phyloP scores from a whole-genome alignment of 2,329 filamentous ascomycete genomes.

The Thielaviopsis populi region DNA sequence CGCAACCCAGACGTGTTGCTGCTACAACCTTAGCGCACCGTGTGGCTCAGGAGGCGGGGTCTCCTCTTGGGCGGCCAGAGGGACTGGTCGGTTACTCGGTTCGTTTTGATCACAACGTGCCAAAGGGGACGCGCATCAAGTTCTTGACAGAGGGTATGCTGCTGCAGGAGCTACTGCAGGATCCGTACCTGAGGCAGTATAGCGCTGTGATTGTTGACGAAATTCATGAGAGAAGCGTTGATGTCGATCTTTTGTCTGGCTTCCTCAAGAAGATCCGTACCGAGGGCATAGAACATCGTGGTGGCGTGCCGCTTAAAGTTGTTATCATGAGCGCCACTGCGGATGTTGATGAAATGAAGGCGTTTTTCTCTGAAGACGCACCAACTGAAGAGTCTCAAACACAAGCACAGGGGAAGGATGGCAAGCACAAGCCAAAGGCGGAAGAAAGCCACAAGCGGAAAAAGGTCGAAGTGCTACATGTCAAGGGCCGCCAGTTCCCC shows the following conservation, averaged over 20 bases:
- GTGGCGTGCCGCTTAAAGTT: slow-evolving; percentile 66
- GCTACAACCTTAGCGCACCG: slow-evolving; percentile 81
- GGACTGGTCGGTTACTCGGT: slow-evolving; percentile 77
- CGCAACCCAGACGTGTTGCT: slow-evolving; percentile 83
- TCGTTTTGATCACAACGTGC: slow-evolving; percentile 76
- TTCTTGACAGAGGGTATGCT: slow-evolving; percentile 95
- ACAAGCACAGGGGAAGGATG: neutral
- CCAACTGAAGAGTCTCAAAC: neutral
- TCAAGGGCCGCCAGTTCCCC: slow-evolving; percentile 75
- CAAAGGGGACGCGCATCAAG: slow-evolving; percentile 74
- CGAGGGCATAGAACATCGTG: slow-evolving; percentile 46
- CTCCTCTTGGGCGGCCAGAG: slow-evolving; percentile 29
- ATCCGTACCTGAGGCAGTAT: slow-evolving; percentile 70
- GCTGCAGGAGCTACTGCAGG: slow-evolving; percentile 78
- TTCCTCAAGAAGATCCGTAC: slow-evolving; percentile 69
- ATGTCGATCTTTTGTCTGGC: slow-evolving; percentile 80
- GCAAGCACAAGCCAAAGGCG: neutral
- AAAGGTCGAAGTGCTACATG: slow-evolving; percentile 30
- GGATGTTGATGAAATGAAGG: slow-evolving; percentile 58
- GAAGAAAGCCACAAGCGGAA: slow-evolving; percentile 12
- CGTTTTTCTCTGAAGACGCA: slow-evolving; percentile 43
- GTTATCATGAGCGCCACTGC: slow-evolving; percentile 96
- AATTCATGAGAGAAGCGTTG: slow-evolving; percentile 88
- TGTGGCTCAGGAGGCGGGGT: slow-evolving; percentile 62
- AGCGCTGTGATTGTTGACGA: slow-evolving; percentile 89